Base-by-base conservation (phyloP, 768 basidiomycete species). In the Naganishia vishniacii region DNA sequence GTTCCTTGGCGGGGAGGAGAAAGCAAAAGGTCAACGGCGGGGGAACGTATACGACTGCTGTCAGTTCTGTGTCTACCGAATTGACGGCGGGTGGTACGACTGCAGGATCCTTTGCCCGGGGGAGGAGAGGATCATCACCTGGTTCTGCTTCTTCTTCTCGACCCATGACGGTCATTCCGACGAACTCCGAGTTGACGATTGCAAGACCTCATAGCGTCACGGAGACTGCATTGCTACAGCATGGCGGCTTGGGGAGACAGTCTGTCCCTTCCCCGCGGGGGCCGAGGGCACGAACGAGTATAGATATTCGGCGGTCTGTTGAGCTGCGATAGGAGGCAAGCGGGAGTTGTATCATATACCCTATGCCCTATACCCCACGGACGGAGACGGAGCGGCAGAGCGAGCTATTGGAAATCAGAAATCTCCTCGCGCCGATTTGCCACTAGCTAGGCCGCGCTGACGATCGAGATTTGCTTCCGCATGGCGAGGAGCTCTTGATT, bases 251-350 rank as follows among this genome's bases (percentile, higher is more conserved):
- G n/a, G n/a, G n/a, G n/a, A n/a, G n/a, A n/a, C n/a, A n/a, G 53
- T 25, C 34, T 8, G 53, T 40, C 7, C 53, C 53, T 12, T 56
- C 53, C 20, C 53, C 53, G 5, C 53, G 53, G 9, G 53, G 53
- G n/a, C 53, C 53, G 23, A 37, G 53, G 53, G 53, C 34, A 40
- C 34, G 53, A 25, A 40, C 53, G 37, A 56, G 53, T 26, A 40
- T 56, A 23, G 53, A 56, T 41, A 40, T 40, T 8, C 42, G 42
- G 42, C 11, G 42, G 9, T 44, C 42, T 44, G 42, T 44, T 18
- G 42, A 44, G 42, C 18, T 44, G 42, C 11, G 42, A 44, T 44
- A 44, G 11, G 42, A n/a, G n/a, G n/a, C n/a, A n/a, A n/a, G n/a
- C n/a, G n/a, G 42, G 9, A 9, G 42, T 15, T 44, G 42, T 15